Evolutionary conservation across 2,329 filamentous ascomycete species (phyloP).

Genomic region (Sporothrix sp.): DNA sequence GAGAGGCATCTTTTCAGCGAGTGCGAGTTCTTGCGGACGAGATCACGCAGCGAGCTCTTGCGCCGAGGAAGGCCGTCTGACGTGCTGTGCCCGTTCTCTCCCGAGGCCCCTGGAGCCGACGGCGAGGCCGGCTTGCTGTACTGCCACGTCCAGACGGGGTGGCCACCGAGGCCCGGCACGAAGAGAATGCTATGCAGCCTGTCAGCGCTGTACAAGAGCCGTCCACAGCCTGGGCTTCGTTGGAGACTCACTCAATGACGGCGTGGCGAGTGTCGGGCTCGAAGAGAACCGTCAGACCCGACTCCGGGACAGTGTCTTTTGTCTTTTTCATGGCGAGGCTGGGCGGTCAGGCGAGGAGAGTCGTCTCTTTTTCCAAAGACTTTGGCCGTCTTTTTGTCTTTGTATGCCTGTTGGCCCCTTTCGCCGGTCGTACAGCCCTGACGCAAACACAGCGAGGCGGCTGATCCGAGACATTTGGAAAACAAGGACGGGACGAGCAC

Average conservation of each 20-base stretch:
- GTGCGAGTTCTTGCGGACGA: conserved; percentile 20
- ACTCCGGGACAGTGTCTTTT: conserved; percentile 21
- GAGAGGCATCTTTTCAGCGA: conserved; percentile 4
- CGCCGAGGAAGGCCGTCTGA: neutral
- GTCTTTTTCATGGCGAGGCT: conserved; percentile 20
- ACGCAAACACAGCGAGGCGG: neutral
- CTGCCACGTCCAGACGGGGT: conserved; percentile 25
- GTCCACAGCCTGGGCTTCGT: no score
- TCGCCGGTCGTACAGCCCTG: neutral
- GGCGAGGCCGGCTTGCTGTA: conserved; percentile 15
- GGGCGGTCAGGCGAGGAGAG: neutral
- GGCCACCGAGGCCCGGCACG: conserved; percentile 25
- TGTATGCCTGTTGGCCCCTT: neutral
- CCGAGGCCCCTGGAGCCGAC: no score
- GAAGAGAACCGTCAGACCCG: conserved; percentile 26
- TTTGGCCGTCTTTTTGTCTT: neutral
- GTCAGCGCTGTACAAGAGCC: neutral
- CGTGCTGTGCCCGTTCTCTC: conserved; percentile 12
- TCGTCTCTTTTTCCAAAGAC: neutral
- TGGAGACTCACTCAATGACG: conserved; percentile 23
- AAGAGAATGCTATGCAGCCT: conserved; percentile 23
- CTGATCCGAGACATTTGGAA: no score
- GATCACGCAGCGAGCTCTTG: conserved; percentile 9
- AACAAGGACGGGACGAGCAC: no score
- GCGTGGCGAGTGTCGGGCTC: conserved; percentile 24